Evolutionary conservation across 2,329 filamentous ascomycete species (phyloP).

Genomic region (Neonectria coccinea): DNA sequence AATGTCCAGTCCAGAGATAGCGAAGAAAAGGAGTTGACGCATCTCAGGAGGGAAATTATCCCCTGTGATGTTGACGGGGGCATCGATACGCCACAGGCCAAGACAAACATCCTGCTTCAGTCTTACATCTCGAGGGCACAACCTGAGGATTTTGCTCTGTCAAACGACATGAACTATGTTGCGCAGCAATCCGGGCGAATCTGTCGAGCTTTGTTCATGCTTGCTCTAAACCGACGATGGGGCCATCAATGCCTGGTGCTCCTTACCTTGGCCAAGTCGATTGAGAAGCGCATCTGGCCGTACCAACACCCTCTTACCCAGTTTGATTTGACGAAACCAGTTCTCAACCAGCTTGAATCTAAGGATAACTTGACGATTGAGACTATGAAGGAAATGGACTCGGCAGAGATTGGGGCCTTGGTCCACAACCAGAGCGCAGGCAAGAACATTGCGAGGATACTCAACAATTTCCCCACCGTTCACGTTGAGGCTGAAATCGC

Average conservation of each 20-base stretch:
- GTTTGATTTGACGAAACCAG: constrained; percentile 87
- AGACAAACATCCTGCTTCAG: constrained; percentile 96
- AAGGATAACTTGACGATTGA: constrained; percentile 83
- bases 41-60: constrained; percentile 76
- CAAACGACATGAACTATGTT: constrained; percentile 93
- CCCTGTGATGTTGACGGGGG: constrained; percentile 84
- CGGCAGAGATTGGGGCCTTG: constrained; percentile 87
- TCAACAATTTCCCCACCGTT: constrained; percentile 93
- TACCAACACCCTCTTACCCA: constrained; percentile 96
- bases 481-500: constrained; percentile 94
- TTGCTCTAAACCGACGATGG: constrained; percentile 94
- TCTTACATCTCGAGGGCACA: constrained; percentile 90
- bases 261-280: constrained; percentile 93
- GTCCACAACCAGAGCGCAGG: constrained; percentile 94
- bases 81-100: constrained; percentile 80
- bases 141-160: constrained; percentile 91
- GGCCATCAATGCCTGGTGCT: constrained; percentile 94
- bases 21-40: constrained; percentile 87
- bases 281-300: constrained; percentile 95
- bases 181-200: constrained; percentile 96
- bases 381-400: constrained; percentile 90
- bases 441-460: constrained; percentile 79
- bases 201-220: constrained; percentile 95
- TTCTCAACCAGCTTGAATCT: constrained; percentile 87
- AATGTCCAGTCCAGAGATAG: constrained; percentile 93